Conservation (phyloP, 441 rosid species). For the Corymbia citriodora region DNA sequence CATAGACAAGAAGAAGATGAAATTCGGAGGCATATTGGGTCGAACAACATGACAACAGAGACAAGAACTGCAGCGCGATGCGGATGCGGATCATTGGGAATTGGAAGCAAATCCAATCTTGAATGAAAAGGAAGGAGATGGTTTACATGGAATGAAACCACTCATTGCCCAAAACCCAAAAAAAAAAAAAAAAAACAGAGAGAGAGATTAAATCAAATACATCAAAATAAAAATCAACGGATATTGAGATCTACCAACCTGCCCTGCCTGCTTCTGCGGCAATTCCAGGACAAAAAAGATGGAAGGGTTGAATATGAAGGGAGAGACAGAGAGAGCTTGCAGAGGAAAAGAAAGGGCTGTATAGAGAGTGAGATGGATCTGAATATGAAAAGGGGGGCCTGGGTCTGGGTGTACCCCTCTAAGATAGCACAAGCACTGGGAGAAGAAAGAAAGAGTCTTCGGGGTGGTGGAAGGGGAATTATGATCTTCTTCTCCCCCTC, state of each 20-base stretch:
- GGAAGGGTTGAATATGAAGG: neutral
- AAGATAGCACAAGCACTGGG: neutral
- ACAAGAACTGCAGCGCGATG: neutral
- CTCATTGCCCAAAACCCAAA: neutral
- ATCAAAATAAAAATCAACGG: neutral
- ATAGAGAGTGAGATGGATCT: neutral
- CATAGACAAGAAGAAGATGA: neutral
- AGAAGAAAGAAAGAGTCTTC: neutral
- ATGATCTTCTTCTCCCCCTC: neutral
- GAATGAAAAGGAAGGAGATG: neutral
- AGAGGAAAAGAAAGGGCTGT: neutral
- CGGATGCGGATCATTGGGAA: neutral
- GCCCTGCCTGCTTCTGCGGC: neutral
- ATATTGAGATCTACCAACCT: neutral
- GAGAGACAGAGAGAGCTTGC: neutral
- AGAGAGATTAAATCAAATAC: neutral
- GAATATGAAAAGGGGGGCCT: neutral
- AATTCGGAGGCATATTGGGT: neutral
- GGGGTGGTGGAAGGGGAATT: neutral
- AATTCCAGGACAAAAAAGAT: neutral
- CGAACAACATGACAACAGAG: neutral
- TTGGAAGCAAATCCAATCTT: neutral
- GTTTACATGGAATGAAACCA: neutral
- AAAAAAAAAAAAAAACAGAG: neutral
- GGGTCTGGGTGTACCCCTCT: neutral